Evolutionary conservation across 169 alveolate genomes (phyloP).

Genomic region (Theileria sp.): DNA sequence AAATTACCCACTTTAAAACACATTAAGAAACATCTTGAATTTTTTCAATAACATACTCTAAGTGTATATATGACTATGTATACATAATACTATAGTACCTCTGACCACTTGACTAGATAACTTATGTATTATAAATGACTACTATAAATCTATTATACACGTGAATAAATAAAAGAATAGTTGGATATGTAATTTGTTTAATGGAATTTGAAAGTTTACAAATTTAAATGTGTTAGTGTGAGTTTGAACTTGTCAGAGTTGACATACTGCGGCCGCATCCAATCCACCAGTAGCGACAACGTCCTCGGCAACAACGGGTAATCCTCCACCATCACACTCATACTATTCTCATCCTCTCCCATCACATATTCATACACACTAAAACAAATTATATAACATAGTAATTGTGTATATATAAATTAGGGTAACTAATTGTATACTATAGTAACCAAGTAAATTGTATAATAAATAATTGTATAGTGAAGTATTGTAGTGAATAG

Average conservation of each 20-base stretch:
- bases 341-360: slow-evolving; percentile 46
- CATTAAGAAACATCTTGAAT: slow-evolving; percentile 25
- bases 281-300: slow-evolving; percentile 33
- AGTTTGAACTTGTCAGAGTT: slow-evolving; percentile 7
- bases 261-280: slow-evolving; percentile 36
- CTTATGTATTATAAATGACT: too few relatives aligned
- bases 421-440: too few relatives aligned
- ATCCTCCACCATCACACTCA: slow-evolving; percentile 60
- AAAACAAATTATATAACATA: too few relatives aligned
- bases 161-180: too few relatives aligned
- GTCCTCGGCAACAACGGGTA: slow-evolving; percentile 59
- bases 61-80: not conserved
- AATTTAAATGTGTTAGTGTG: not conserved
- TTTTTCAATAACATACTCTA: not conserved
- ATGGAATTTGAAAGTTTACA: not conserved
- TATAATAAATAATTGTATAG: too few relatives aligned
- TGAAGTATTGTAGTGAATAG: too few relatives aligned
- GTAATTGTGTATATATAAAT: too few relatives aligned
- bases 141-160: too few relatives aligned
- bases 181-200: too few relatives aligned
- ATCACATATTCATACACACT: slow-evolving; percentile 36
- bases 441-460: too few relatives aligned
- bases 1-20: slow-evolving; percentile 19
- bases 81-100: too few relatives aligned
- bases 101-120: too few relatives aligned